Percentiles rank a stretch among this genome's conserved stretches.
These are phyloP conservation scores for Phaeomoniella chlamydospora DNA, from an alignment of 2,329 filamentous ascomycete species.

Conservation along the genomic window DNA sequence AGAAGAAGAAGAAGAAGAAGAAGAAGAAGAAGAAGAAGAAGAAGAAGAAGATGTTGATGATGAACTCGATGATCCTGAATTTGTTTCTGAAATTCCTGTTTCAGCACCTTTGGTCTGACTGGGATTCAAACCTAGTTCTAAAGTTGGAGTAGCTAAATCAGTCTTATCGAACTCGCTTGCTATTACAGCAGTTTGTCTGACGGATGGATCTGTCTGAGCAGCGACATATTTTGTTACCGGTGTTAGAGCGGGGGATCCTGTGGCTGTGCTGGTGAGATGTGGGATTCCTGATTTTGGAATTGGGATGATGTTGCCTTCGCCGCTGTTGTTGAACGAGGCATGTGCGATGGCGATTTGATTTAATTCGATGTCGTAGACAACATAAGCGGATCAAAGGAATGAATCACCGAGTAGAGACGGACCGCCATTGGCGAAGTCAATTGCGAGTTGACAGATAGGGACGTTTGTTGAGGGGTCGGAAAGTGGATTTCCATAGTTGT, in stretches of 20 bases:
- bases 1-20: too few species aligned
- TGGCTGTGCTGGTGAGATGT: neutral
- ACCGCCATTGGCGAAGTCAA: conserved; percentile 41
- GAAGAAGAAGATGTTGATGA: too few species aligned
- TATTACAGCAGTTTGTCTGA: too few species aligned
- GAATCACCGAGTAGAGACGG: conserved; percentile 58
- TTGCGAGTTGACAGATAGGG: conserved; percentile 51
- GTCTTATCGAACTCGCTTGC: too few species aligned
- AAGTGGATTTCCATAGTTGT: conserved; percentile 28
- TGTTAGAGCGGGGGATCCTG: neutral
- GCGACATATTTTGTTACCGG: neutral
- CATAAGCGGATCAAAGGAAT: conserved; percentile 59
- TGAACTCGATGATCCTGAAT: too few species aligned
- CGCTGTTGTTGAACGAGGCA: conserved; percentile 44
- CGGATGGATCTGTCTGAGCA: neutral
- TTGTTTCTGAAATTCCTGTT: too few species aligned
- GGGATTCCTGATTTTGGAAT: neutral
- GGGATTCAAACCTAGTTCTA: too few species aligned
- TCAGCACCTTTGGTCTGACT: too few species aligned
- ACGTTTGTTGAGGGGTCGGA: conserved; percentile 38
- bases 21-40: too few species aligned
- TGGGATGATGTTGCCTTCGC: neutral
- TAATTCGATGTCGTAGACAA: conserved; percentile 60
- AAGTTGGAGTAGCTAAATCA: too few species aligned
- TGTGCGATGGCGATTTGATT: conserved; percentile 58